These are phyloP conservation scores for Gastrolobium villosum DNA, from an alignment of 306 rosid species.

Conservation along the genomic window DNA sequence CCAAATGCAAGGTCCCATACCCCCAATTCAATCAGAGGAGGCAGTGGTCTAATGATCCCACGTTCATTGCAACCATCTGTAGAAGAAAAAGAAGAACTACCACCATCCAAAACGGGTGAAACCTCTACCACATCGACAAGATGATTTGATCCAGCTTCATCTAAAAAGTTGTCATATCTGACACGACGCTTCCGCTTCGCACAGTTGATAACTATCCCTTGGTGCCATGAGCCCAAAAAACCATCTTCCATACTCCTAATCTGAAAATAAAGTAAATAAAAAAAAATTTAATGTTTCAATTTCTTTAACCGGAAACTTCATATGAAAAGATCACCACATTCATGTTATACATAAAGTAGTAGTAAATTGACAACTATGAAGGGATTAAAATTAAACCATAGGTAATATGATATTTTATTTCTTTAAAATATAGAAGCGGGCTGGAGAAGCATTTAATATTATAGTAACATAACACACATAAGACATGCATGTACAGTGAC, in stretches of 20 bases:
- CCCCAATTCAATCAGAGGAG: constrained; percentile 53
- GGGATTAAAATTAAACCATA: too few relatives aligned
- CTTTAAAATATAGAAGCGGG: too few relatives aligned
- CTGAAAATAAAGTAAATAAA: constrained; percentile 50
- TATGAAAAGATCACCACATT: constrained; percentile 22
- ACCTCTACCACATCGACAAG: constrained; percentile 62
- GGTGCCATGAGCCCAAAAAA: constrained; percentile 90
- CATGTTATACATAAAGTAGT: background rate
- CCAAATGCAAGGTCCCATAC: constrained; percentile 62
- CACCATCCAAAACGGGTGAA: constrained; percentile 65
- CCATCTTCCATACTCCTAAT: constrained; percentile 86
- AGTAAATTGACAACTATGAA: too few relatives aligned
- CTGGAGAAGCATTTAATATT: too few relatives aligned
- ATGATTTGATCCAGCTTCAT: constrained; percentile 49
- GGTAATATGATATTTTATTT: too few relatives aligned
- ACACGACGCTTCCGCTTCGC: constrained; percentile 60
- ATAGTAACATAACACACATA: too few relatives aligned
- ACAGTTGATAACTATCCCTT: constrained; percentile 62
- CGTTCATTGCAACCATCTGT: constrained; percentile 40
- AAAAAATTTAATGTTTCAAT: background rate
- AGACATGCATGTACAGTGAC: too few relatives aligned
- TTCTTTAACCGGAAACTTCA: constrained; percentile 36
- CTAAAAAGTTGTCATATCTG: constrained; percentile 63
- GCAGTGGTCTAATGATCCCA: constrained; percentile 76
- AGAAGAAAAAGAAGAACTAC: constrained; percentile 5